A percentile compares a stretch with the other conserved stretches of the same genome.
phyloP scores from a whole-genome alignment of 306 rosid species.

The Begonia masoniana region DNA sequence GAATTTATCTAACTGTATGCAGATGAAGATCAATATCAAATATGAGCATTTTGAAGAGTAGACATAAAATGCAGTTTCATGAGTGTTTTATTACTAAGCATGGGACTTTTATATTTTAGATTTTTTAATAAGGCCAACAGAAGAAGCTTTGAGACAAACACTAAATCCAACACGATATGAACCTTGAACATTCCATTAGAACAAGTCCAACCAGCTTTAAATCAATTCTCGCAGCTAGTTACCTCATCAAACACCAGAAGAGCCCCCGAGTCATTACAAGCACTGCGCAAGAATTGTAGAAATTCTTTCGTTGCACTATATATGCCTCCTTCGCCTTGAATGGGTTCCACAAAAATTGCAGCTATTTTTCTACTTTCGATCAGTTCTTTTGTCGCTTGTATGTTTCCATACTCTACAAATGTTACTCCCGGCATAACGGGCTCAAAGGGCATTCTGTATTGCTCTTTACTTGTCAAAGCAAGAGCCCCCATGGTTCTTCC shows the following conservation, averaged over 20 bases:
- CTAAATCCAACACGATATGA: too few species aligned
- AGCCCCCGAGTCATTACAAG: constrained; percentile 72
- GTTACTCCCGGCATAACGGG: constrained; percentile 96
- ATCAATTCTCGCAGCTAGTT: not conserved
- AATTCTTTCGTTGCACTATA: constrained; percentile 81
- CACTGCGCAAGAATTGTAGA: constrained; percentile 44
- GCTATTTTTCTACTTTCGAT: constrained; percentile 61
- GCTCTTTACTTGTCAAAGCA: constrained; percentile 90
- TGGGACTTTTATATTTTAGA: too few species aligned
- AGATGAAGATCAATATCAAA: too few species aligned
- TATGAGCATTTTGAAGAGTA: too few species aligned
- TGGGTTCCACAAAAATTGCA: constrained; percentile 84
- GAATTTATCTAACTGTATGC: too few species aligned
- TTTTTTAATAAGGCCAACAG: too few species aligned
- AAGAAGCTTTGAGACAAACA: too few species aligned
- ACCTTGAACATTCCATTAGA: too few species aligned
- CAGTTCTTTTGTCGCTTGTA: constrained; percentile 41
- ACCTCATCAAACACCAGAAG: constrained; percentile 93
- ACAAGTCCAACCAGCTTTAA: too few species aligned
- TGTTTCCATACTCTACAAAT: constrained; percentile 70
- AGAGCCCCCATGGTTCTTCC: constrained; percentile 94
- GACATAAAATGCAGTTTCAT: too few species aligned
- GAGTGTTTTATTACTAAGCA: too few species aligned
- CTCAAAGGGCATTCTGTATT: constrained; percentile 77
- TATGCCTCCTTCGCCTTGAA: constrained; percentile 96